Percentiles rank a stretch among this genome's conserved stretches.
These are phyloP conservation scores for Tulasnella sp. DNA, from an alignment of 768 basidiomycete species.

Conservation along the genomic window DNA sequence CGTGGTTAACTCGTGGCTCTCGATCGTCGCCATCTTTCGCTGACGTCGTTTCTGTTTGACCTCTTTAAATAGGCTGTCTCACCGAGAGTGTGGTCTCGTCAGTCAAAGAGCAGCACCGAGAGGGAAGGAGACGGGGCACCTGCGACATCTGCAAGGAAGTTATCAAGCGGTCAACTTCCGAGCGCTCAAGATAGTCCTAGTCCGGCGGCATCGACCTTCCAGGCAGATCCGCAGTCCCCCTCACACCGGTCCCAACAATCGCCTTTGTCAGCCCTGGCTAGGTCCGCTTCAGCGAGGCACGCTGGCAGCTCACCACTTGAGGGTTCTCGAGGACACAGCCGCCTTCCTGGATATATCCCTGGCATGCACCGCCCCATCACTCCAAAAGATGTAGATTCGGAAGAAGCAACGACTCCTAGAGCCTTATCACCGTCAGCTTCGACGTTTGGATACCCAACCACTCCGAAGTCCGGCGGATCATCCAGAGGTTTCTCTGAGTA, in stretches of 20 bases:
- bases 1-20: neutral
- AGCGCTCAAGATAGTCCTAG: neutral
- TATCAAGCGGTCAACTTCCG: neutral
- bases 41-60: neutral
- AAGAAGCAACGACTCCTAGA: slow-evolving; percentile 70
- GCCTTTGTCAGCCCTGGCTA: neutral
- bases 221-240: neutral
- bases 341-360: slow-evolving; percentile 78
- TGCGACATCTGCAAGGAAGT: neutral
- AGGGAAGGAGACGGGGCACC: neutral
- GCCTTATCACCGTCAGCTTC: slow-evolving; percentile 61
- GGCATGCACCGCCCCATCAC: slow-evolving; percentile 92
- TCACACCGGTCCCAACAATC: neutral
- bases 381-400: slow-evolving; percentile 69
- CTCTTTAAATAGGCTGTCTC: neutral
- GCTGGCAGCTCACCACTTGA: neutral
- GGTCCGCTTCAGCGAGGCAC: neutral
- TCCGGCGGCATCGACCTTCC: neutral
- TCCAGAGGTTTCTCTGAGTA: neutral
- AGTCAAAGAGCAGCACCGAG: slow-evolving; percentile 5
- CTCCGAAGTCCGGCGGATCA: slow-evolving; percentile 1
- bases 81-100: neutral
- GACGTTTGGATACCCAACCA: slow-evolving; percentile 28
- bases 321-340: slow-evolving; percentile 28
- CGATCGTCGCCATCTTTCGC: neutral